Conservation (phyloP, 225 moss, liverwort and hornwort species). For the Physcomitrellopsis africana region DNA sequence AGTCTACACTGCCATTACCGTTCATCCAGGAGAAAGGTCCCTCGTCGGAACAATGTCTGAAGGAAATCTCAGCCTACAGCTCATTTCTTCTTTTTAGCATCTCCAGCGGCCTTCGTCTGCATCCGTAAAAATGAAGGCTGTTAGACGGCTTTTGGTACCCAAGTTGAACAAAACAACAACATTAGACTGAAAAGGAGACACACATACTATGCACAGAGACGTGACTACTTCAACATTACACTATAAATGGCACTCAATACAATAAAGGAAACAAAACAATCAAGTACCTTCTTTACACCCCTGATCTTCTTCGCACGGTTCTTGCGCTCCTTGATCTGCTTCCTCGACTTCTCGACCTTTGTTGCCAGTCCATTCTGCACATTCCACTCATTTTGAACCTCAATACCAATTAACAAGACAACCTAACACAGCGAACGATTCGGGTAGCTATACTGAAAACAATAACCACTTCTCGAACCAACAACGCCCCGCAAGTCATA, state of each 20-base stretch:
- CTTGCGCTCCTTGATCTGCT: conserved; percentile 45
- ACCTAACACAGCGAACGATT: neutral
- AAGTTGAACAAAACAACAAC: neutral
- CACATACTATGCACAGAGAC: too few relatives aligned
- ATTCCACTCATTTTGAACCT: neutral
- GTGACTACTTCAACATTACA: neutral
- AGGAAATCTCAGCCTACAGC: conserved; percentile 17
- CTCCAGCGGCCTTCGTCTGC: conserved; percentile 79
- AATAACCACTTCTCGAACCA: neutral
- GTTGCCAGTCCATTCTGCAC: conserved; percentile 79
- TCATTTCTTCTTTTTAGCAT: conserved; percentile 70
- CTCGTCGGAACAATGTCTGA: neutral
- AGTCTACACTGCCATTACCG: neutral
- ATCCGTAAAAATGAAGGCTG: neutral
- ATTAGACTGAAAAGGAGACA: too few relatives aligned
- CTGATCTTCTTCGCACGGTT: conserved; percentile 40
- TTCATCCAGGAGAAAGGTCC: neutral
- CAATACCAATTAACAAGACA: neutral
- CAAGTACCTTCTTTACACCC: conserved; percentile 36
- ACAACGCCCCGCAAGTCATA: neutral
- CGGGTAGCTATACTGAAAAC: too few relatives aligned
- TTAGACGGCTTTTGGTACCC: neutral
- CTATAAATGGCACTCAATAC: conserved; percentile 39
- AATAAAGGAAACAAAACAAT: too few relatives aligned
- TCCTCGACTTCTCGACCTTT: conserved; percentile 52